Percentiles rank a stretch among this genome's conserved stretches.
Conservation (phyloP, 2,329 filamentous ascomycete species). For the Clarireedia monteithiana region DNA sequence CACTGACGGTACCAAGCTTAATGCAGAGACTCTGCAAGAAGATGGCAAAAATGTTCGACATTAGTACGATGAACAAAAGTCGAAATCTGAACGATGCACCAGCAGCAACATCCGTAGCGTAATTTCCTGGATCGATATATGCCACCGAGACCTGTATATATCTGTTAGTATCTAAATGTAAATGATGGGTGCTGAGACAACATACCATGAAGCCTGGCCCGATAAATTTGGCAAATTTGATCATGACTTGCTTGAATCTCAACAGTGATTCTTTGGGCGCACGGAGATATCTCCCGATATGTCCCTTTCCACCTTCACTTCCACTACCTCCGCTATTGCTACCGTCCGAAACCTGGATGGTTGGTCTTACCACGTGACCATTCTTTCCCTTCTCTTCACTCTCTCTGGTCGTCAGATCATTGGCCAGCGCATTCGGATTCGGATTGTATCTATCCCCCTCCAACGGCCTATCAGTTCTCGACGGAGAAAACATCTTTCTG, state of each 20-base stretch:
- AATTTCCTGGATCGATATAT: conserved; percentile 42
- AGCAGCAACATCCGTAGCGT: conserved; percentile 49
- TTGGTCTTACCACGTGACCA: conserved; percentile 8
- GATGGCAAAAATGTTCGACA: conserved; percentile 51
- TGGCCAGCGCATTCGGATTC: conserved; percentile 47
- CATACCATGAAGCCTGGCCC: conserved; percentile 39
- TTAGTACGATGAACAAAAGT: conserved; percentile 47
- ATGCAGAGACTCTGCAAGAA: conserved; percentile 49
- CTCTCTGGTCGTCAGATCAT: conserved; percentile 53
- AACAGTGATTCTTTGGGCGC: conserved; percentile 8
- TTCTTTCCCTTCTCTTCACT: conserved; percentile 23
- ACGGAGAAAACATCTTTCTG: conserved; percentile 56
- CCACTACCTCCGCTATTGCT: background rate
- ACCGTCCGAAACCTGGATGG: conserved; percentile 1
- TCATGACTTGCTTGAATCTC: conserved; percentile 15
- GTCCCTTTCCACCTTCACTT: conserved; percentile 3
- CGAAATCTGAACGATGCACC: conserved; percentile 45
- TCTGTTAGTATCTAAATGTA: background rate
- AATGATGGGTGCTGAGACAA: background rate
- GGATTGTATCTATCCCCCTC: conserved; percentile 52
- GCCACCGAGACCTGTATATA: conserved; percentile 28
- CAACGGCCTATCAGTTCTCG: conserved; percentile 46
- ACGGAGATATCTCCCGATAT: conserved; percentile 1
- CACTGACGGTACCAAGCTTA: conserved; percentile 47
- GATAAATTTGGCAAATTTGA: conserved; percentile 40